Percentiles rank a stretch among this genome's conserved stretches.
phyloP scores from a whole-genome alignment of 192 early-diverging fungal species.

The Entomortierella chlamydospora region DNA sequence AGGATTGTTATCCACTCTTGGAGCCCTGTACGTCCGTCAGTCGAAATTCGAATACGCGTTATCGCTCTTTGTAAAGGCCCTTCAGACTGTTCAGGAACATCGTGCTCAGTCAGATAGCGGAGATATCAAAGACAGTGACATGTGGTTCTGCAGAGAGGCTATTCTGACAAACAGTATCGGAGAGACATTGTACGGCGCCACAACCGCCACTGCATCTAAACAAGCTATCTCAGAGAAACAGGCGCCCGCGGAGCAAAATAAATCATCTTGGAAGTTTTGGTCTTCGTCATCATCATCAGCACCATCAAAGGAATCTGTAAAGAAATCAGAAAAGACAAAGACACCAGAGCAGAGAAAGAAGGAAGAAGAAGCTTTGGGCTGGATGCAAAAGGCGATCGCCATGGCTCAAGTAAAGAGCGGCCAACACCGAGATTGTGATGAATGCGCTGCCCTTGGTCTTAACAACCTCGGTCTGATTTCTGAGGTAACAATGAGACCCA shows the following conservation, averaged over 20 bases:
- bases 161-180: slow-evolving; percentile 65
- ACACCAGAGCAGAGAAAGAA: slow-evolving; percentile 37
- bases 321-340: not conserved
- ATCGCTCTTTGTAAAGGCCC: slow-evolving; percentile 58
- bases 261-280: slow-evolving; percentile 51
- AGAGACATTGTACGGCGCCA: slow-evolving; percentile 59
- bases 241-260: not conserved
- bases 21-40: slow-evolving; percentile 64
- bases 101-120: not conserved
- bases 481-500: slow-evolving; percentile 61
- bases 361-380: slow-evolving; percentile 64
- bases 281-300: slow-evolving; percentile 22
- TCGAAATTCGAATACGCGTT: slow-evolving; percentile 58
- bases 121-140: slow-evolving; percentile 4
- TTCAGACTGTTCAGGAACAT: slow-evolving; percentile 54
- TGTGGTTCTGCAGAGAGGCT: slow-evolving; percentile 60
- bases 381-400: slow-evolving; percentile 63
- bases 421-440: slow-evolving; percentile 59
- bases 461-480: slow-evolving; percentile 63
- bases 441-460: slow-evolving; percentile 64
- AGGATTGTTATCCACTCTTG: slow-evolving; percentile 49
- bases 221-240: not conserved
- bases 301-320: not conserved
- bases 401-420: slow-evolving; percentile 55
- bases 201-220: not conserved